Base-by-base conservation (phyloP, 208 protist genomes). In the Trypanosoma lewisi region DNA sequence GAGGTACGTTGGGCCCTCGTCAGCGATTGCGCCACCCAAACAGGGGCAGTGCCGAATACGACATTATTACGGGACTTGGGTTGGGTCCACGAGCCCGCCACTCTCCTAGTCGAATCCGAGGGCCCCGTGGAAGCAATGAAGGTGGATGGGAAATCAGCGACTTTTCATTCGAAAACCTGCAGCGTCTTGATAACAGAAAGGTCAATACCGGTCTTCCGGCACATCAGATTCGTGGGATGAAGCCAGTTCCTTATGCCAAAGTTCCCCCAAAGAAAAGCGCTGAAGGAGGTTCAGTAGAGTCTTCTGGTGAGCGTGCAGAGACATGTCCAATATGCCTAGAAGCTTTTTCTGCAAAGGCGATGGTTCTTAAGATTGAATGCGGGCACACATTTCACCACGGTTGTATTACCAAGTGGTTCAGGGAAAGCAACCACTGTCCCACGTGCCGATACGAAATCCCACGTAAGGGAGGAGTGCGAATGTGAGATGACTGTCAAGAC, bases 361-460 rank as follows among this genome's bases (percentile, higher is more conserved):
- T 61, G 42, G 55, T 66, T 16, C 31, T 73, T 33, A 36, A 58
- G 6, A 61, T 80, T 37, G 55, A 33, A 0, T 84, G 74, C 50
- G 52, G 60, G 17, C 81, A 84, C 56, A 28, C 54, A 34, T 80
- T 71, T 66, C 81, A 84, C 39, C 44, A 67, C 17, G 34, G 61
- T 17, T 87, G 81, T 60, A 73, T 79, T 41, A 51, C 80, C 47
- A 71, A 62, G 16, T 85, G 77, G 67, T 59, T 91, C 27, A 48
- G 36, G 23, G 58, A 30, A 12, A 77, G 59, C n/a, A 80, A 85
- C 48, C 61, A 55, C 30, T 86, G 68, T 48, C 77, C 63, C 34
- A 82, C 55, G 28, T 88, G 65, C 73, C 48, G 80, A 61, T 65
- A 57, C 60, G 51, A 74, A 50, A 42, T 69, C 12, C 45, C 70